Evolutionary conservation across 2,329 filamentous ascomycete species (phyloP), one percentile per base, ranked within the genome.

Genomic region (Fusarium sp.): DNA sequence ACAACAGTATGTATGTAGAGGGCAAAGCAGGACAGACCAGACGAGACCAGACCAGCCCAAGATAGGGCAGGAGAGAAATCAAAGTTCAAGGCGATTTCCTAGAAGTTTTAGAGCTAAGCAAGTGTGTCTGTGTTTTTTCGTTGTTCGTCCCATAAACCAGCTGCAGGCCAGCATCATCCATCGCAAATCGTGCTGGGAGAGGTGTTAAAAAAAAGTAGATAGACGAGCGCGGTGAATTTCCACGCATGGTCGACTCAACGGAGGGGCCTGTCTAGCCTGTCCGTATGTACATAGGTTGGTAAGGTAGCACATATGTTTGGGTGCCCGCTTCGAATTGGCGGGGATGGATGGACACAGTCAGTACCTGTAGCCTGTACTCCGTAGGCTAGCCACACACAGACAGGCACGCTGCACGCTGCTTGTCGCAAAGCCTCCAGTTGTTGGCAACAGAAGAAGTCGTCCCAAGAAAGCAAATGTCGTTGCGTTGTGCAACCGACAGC

Each of bases 91-190:
- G 44, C 42, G 48, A 33, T 48, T 49, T 67, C 54, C 55, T 51
- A 60, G 58, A 68, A 45, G 49, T 31, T 39, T 39, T 51, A 57
- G 44, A 66, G 51, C 61, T 46, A 66, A 70, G 60, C 46, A 48
- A 67, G 55, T 61, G 45, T 41, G 70, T 66, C 65, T 44, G 70
- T 62, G 18, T 57, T 62, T 27, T 15, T 21, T 71, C 35, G 66
- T 73, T 39, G 70, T 58, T 60, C 60, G 61, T 51, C 46, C 48
- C 49, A 38, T 63, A 38, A 42, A 58, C 63, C 37, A 51, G 58
- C 54, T 70, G 70, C 42, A 69, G 63, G 58, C 70, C 62, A 73
- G 66, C 62, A 73, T 67, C 58, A 73, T 71, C 58, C 66, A 73
- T 71, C 58, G 38, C 48, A 58, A 54, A 60, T 42, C 45, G 66